Evolutionary conservation across 2,329 filamentous ascomycete genomes (phyloP), one percentile per base, ranked within the genome.

Genomic region (Calcarisporium arbuscula): DNA sequence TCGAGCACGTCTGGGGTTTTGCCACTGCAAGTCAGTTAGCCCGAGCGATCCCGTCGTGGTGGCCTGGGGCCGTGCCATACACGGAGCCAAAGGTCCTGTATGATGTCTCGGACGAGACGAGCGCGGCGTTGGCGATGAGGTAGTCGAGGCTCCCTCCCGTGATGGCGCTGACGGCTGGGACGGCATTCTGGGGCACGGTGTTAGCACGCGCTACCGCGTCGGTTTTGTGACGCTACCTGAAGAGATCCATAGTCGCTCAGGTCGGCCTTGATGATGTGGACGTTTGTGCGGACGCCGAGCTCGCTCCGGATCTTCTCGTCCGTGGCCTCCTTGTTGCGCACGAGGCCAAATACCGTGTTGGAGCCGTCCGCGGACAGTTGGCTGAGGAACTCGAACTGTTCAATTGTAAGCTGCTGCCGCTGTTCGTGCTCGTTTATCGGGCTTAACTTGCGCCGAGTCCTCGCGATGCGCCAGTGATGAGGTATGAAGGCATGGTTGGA

Each of bases 381-480:
- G n/a, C 50, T 52, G 19, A 76, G 40, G 47, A 74, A 68, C 40
- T 64, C 70, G 33, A 61, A 72, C 71, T 74, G 28, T n/a, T n/a
- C n/a, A n/a, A n/a, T n/a, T n/a, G n/a, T n/a, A n/a, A n/a, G n/a
- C n/a, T n/a, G n/a, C n/a, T n/a, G n/a, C n/a, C n/a, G n/a, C n/a
- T n/a, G n/a, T n/a, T n/a, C n/a, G n/a, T n/a, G n/a, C n/a, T n/a
- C n/a, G n/a, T n/a, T n/a, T n/a, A n/a, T n/a, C n/a, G n/a, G n/a
- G n/a, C n/a, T n/a, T n/a, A n/a, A n/a, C n/a, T n/a, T n/a, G n/a
- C n/a, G n/a, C n/a, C n/a, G n/a, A n/a, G n/a, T n/a, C n/a, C n/a
- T n/a, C n/a, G n/a, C n/a, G n/a, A n/a, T n/a, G n/a, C n/a, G n/a
- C n/a, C n/a, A n/a, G n/a, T n/a, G n/a, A n/a, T n/a, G n/a, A n/a